phyloP scores from a whole-genome alignment of 805 yeast species.

The Saturnispora silvae region DNA sequence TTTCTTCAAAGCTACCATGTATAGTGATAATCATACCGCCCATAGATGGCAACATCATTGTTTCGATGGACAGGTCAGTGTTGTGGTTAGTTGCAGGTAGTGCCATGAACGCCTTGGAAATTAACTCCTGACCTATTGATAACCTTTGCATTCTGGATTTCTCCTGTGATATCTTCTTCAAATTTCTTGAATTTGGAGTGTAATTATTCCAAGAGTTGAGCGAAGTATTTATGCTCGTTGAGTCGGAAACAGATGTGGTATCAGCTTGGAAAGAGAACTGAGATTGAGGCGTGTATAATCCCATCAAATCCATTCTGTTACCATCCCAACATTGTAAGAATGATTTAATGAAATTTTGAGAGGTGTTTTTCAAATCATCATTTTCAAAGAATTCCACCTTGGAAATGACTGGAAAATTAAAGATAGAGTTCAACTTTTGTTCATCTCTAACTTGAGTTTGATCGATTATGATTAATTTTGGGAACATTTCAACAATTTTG shows the following conservation, averaged over 20 bases:
- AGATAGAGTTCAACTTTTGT: constrained; percentile 38
- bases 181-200: constrained; percentile 64
- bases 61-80: constrained; percentile 65
- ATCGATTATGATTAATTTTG: constrained; percentile 69
- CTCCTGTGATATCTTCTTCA: constrained; percentile 47
- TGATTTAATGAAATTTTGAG: constrained; percentile 70
- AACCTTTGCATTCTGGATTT: constrained; percentile 50
- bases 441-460: constrained; percentile 73
- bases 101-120: constrained; percentile 47
- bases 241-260: constrained; percentile 37
- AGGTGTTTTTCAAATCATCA: constrained; percentile 52
- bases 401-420: constrained; percentile 42
- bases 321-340: constrained; percentile 76
- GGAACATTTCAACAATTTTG: constrained; percentile 65
- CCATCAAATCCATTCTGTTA: constrained; percentile 57
- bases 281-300: constrained; percentile 71
- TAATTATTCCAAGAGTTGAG: constrained; percentile 51
- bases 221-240: constrained; percentile 13
- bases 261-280: constrained; percentile 78
- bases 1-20: constrained; percentile 81
- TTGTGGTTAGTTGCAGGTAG: constrained; percentile 75
- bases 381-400: constrained; percentile 76
- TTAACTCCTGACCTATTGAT: constrained; percentile 58
- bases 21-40: constrained; percentile 68
- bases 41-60: constrained; percentile 58